phyloP scores from a whole-genome alignment of 345 rosid genomes.

The Brassica rapa region DNA sequence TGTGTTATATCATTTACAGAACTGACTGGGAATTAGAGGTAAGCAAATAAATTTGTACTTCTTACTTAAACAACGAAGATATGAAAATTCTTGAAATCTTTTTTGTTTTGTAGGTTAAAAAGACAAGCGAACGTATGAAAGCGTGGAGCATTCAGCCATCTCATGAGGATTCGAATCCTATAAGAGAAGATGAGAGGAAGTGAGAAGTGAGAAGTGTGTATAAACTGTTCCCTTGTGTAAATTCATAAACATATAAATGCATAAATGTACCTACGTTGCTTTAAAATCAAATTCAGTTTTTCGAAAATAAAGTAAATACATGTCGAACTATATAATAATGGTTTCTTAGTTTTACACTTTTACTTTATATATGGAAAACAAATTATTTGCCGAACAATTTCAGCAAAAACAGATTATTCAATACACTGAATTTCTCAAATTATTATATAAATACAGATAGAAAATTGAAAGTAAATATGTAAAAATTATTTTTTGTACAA shows the following conservation, averaged over 20 bases:
- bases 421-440: neutral
- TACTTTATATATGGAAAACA: neutral
- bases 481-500: slow-evolving; percentile 31
- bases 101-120: slow-evolving; percentile 37
- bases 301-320: neutral
- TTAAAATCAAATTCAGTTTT: neutral
- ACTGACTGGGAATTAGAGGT: slow-evolving; percentile 64
- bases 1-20: slow-evolving; percentile 48
- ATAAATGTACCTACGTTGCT: no score
- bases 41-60: neutral
- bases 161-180: slow-evolving; percentile 27
- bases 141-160: slow-evolving; percentile 41
- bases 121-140: slow-evolving; percentile 44
- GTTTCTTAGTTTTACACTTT: neutral
- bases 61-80: neutral
- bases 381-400: neutral
- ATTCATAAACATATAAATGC: no score
- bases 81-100: neutral
- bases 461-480: neutral
- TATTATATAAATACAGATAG: neutral
- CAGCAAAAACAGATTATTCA: neutral
- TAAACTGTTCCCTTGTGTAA: neutral
- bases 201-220: slow-evolving; percentile 22
- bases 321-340: neutral
- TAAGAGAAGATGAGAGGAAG: slow-evolving; percentile 17